phyloP scores from a whole-genome alignment of 2,329 filamentous ascomycete species.

The Aspergillus texensis region DNA sequence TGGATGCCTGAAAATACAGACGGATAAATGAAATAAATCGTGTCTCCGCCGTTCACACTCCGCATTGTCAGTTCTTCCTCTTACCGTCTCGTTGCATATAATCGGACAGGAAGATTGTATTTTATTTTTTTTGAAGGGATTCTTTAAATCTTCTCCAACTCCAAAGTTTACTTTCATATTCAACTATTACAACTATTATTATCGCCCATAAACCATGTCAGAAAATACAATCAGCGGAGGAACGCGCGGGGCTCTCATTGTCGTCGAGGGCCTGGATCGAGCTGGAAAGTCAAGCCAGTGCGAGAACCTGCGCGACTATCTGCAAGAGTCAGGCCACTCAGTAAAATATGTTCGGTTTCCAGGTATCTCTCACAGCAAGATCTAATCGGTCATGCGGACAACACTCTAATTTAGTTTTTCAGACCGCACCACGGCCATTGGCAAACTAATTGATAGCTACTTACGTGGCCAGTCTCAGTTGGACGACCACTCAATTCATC shows the following conservation, averaged over 20 bases:
- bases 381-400: background rate
- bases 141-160: no score
- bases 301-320: conserved; percentile 61
- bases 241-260: conserved; percentile 71
- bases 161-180: no score
- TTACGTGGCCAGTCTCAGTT: conserved; percentile 71
- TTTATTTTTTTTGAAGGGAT: no score
- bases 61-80: background rate
- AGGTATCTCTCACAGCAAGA: conserved; percentile 45
- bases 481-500: conserved; percentile 86
- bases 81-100: no score
- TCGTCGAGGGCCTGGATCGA: conserved; percentile 85
- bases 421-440: conserved; percentile 84
- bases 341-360: conserved; percentile 68
- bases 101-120: no score
- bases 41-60: background rate
- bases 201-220: conserved; percentile 16
- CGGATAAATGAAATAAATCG: background rate
- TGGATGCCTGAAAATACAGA: conserved; percentile 6
- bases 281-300: conserved; percentile 94
- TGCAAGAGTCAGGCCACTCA: conserved; percentile 54
- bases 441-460: conserved; percentile 83
- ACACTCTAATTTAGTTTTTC: conserved; percentile 16
- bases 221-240: conserved; percentile 2
- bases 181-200: background rate